Evolutionary conservation across 257 asterid genomes (phyloP), one percentile per base, ranked within the genome.

Genomic region (Verbena officinalis): DNA sequence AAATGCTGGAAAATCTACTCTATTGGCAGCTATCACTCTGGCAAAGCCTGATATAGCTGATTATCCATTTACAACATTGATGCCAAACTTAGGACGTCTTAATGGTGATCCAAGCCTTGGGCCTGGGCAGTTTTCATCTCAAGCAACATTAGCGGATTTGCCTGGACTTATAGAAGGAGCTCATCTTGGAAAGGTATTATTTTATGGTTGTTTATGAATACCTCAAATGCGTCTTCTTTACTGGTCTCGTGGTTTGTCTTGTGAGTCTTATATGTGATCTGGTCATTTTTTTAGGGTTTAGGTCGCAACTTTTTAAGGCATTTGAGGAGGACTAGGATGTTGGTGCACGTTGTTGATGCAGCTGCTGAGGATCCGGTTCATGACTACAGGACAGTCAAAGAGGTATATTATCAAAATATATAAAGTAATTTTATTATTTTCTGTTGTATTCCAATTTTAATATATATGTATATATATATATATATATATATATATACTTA

Each of bases 101-200:
- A 82, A 81, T 69, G 99, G 99, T 49, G 97, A 94, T 75, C 97
- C 97, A 66, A 81, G 78, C 63, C 81, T 90, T 48, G 97, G 96
- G 45, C 84, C 96, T 2, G 94, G 75, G 19, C 70, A 84, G 64
- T 93, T 79, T 81, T 85, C 95, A 63, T 90, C 99, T 33, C 87
- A 86, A 84, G 97, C 97, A 44, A 90, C 99, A 22, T 75, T 90
- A 73, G 99, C 99, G 8, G 99, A 93, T 81, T 80, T 93, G 72
- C 99, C 99, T 59, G 99, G 99, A 51, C 97, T 93, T 54, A 90
- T 93, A 64, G 92, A 93, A 93, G 99, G 97, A 65, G 99, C 99
- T 71, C 99, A 90, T 83, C 77, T 93, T 13, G 99, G 99, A 60
- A 93, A 93, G 99, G 99, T 93, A 81, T 49, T 27, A 27, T 27